Conservation (phyloP, 208 protist genomes). For the Tritrichomonas foetus region DNA sequence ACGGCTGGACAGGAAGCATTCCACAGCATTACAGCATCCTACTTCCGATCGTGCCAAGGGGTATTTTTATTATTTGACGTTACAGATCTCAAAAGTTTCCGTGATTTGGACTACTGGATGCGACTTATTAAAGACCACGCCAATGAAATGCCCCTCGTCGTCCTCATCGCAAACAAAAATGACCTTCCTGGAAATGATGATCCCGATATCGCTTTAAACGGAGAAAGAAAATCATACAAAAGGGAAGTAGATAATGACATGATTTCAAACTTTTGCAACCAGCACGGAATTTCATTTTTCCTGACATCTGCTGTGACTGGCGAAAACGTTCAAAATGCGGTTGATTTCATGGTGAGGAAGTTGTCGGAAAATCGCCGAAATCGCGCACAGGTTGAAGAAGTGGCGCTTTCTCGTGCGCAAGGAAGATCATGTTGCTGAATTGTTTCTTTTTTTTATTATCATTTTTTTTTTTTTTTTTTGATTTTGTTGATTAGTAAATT, state of each 20-base stretch:
- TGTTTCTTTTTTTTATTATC: no score
- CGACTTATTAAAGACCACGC: background rate
- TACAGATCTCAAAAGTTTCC: background rate
- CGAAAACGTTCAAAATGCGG: background rate
- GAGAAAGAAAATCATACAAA: background rate
- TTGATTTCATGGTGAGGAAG: background rate
- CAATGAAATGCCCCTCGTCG: background rate
- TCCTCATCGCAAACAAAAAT: background rate
- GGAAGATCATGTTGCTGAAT: no score
- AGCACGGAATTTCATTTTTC: background rate
- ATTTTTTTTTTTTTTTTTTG: no score
- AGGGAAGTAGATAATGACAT: background rate
- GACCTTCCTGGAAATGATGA: background rate
- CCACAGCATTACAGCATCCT: slow-evolving; percentile 16
- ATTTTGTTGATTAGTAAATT: no score
- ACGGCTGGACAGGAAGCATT: slow-evolving; percentile 31
- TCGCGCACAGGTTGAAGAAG: no score
- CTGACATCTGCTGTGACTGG: background rate
- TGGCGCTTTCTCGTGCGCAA: no score
- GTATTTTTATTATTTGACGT: slow-evolving; percentile 14
- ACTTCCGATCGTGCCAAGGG: background rate
- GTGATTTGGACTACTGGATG: background rate
- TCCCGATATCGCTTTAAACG: background rate
- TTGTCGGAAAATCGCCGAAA: no score
- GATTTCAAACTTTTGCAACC: background rate